Percentiles rank a stretch among this genome's conserved stretches.
Evolutionary conservation across 1,139 yeast genomes (phyloP).

Genomic region (Torulaspora pretoriensis): DNA sequence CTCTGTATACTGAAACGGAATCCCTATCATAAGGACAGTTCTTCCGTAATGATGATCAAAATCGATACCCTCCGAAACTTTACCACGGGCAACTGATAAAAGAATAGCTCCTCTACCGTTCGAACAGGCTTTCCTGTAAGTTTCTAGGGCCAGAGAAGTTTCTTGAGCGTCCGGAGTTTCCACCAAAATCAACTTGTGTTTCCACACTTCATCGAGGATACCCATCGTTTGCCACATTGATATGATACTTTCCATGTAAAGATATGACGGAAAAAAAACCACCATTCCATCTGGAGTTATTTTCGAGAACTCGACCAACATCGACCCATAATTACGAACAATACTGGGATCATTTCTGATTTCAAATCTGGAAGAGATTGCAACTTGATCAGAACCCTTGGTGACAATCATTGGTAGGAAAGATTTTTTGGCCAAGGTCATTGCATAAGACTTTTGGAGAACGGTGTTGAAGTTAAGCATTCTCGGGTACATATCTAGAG

Average conservation of each 20-base stretch:
- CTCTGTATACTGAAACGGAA: conserved; percentile 97
- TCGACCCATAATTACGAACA: conserved; percentile 91
- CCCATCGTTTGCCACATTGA: conserved; percentile 99
- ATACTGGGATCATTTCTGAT: conserved; percentile 97
- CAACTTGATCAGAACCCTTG: conserved; percentile 96
- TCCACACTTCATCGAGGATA: conserved; percentile 96
- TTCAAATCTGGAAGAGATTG: conserved; percentile 92
- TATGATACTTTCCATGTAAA: conserved; percentile 95
- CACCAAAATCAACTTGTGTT: conserved; percentile 87
- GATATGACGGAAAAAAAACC: conserved; percentile 93
- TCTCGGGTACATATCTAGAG: conserved; percentile 96
- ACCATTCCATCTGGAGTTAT: conserved; percentile 98
- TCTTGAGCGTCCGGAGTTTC: conserved; percentile 99
- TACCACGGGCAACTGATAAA: conserved; percentile 97
- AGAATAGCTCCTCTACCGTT: conserved; percentile 97
- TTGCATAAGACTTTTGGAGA: conserved; percentile 88
- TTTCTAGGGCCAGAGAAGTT: conserved; percentile 89
- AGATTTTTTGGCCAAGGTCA: conserved; percentile 90
- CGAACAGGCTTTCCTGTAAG: conserved; percentile 92
- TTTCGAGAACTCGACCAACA: conserved; percentile 86
- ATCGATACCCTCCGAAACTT: conserved; percentile 98
- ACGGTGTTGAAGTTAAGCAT: conserved; percentile 95
- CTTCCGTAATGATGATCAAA: conserved; percentile 98
- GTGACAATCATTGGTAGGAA: conserved; percentile 95
- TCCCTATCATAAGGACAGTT: conserved; percentile 97